Base-by-base conservation (phyloP, 495 filamentous ascomycete genomes). In the Neurospora sp. region DNA sequence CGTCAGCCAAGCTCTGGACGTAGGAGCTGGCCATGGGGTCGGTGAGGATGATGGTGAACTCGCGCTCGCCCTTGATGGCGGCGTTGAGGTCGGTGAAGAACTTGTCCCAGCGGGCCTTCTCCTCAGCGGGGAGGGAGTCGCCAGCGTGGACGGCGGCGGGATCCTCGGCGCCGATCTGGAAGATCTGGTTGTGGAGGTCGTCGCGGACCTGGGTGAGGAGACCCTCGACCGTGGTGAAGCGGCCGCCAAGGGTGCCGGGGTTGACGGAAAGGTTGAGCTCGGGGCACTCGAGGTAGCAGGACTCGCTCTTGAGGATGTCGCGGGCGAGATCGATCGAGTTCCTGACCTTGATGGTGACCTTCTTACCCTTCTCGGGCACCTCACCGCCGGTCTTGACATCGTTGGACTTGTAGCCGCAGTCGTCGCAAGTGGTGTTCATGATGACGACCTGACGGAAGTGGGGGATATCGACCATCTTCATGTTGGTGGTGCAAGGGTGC, bases 281-380 rank as follows among this genome's bases (percentile, higher is more conserved):
- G 3, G 94, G 91, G 77, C 93, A 95, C 76, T 88, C 85, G 69
- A 99, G 84, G 6, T 89, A 88, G 78, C 94, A 97, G 42, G 91
- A 95, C 82, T 98, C 96, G 78, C 92, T 94, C 86, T 99, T 99
- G 71, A 99, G 88, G 73, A 99, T 96, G 80, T 99, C 96, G 74
- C 96, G 89, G 8, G 88, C 88, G 14, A 99, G 88, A 81, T 99
- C 96, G 44, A 89, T 87, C n/a, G 84, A 78, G 41, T 84, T 89
- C 76, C 91, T 86, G 31, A 98, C 93, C 48, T 84, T 82, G 53
- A 99, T 85, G 2, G 88, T 94, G 71, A 97, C 96, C 69, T 89
- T 91, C 80, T 90, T 91, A 61, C 96, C 96, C 80, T 92, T 92
- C 69, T 91, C 91, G 8, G 96, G 96, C 27, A 99, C 89, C 75